Evolutionary conservation across 2,329 filamentous ascomycete genomes (phyloP).

Genomic region (Fusarium sp.): DNA sequence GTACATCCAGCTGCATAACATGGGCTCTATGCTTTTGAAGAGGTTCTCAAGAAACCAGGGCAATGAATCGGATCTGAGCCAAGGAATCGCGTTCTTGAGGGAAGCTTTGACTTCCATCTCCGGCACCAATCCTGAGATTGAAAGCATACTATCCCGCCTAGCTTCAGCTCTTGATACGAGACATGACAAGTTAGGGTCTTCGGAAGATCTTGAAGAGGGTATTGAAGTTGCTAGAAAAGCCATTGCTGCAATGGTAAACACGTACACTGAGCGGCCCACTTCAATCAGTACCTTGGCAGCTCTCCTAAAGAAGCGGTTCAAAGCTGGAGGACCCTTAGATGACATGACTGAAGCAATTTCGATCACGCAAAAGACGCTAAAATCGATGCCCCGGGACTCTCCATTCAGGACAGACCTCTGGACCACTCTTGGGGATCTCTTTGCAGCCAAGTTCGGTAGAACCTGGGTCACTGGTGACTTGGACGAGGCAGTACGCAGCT

Average conservation of each 20-base stretch:
- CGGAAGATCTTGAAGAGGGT: neutral
- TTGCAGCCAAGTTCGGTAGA: neutral
- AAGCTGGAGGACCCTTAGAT: neutral
- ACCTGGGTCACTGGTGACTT: neutral
- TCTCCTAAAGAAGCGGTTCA: neutral
- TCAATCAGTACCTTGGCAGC: neutral
- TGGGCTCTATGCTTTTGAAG: neutral
- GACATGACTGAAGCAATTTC: neutral
- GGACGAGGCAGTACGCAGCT: neutral
- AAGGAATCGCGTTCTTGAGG: neutral
- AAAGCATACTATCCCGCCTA: neutral
- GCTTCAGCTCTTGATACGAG: neutral
- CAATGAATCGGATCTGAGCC: neutral
- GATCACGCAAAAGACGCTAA: accelerated
- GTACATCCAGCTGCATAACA: neutral
- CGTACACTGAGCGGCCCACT: neutral
- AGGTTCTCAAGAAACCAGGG: neutral
- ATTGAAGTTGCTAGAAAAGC: neutral
- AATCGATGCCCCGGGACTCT: neutral
- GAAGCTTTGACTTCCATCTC: neutral
- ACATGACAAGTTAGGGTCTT: neutral
- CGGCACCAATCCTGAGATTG: neutral
- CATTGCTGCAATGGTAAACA: accelerated
- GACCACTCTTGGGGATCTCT: accelerated
- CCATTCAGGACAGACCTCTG: neutral